Conservation (phyloP, 1,139 yeast genomes). For the Neolecta irregularis region DNA sequence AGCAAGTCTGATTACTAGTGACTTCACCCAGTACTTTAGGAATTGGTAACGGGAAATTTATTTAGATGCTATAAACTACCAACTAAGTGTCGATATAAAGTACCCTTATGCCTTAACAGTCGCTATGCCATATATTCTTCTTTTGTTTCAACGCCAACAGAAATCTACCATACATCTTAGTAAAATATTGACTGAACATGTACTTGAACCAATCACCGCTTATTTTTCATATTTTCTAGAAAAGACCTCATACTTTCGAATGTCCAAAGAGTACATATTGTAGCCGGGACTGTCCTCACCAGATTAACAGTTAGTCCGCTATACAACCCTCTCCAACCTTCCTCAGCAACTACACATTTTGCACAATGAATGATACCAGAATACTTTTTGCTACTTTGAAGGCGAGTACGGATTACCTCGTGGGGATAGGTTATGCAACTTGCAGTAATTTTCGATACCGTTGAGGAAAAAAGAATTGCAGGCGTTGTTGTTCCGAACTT, state of each 20-base stretch:
- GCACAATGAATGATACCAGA: constrained; percentile 30
- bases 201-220: too few relatives aligned
- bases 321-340: constrained; percentile 73
- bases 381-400: constrained; percentile 40
- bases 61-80: too few relatives aligned
- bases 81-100: too few relatives aligned
- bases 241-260: constrained; percentile 70
- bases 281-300: constrained; percentile 84
- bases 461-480: constrained; percentile 55
- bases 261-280: constrained; percentile 86
- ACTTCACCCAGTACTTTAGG: too few relatives aligned
- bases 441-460: constrained; percentile 77
- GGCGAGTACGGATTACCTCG: constrained; percentile 81
- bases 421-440: constrained; percentile 87
- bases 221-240: too few relatives aligned
- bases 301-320: constrained; percentile 79
- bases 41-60: too few relatives aligned
- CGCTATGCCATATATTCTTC: too few relatives aligned
- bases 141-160: too few relatives aligned
- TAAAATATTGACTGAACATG: too few relatives aligned
- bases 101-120: too few relatives aligned
- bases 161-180: too few relatives aligned
- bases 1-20: too few relatives aligned
- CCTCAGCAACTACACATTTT: constrained; percentile 42
- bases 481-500: constrained; percentile 21